Conservation (phyloP, 2,329 filamentous ascomycete genomes). For the Penicillium psychrosexuale region DNA sequence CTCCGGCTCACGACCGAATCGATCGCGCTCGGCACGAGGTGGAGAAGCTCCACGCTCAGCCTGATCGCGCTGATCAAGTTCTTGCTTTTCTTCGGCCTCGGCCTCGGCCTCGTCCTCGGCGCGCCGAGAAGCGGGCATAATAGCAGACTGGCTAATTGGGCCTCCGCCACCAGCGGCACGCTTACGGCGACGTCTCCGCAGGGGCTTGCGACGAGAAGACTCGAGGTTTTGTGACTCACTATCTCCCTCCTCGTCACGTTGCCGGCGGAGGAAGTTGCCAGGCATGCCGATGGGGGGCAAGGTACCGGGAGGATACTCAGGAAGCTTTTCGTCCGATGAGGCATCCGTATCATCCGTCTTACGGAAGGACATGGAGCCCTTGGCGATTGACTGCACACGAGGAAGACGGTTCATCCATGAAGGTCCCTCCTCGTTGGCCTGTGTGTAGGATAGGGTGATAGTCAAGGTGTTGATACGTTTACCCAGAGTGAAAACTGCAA, state of each 20-base stretch:
- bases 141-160: slow-evolving; percentile 85
- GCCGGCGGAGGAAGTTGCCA: slow-evolving; percentile 74
- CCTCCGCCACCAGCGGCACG: slow-evolving; percentile 79
- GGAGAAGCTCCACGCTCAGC: slow-evolving; percentile 41
- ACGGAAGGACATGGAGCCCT: slow-evolving; percentile 68
- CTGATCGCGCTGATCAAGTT: slow-evolving; percentile 27
- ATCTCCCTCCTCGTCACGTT: slow-evolving; percentile 66
- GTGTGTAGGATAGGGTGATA: slow-evolving; percentile 93
- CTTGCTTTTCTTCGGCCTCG: slow-evolving; percentile 21
- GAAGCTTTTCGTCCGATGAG: slow-evolving; percentile 56
- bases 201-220: slow-evolving; percentile 48
- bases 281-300: slow-evolving; percentile 69
- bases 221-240: slow-evolving; percentile 55
- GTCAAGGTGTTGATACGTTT: slow-evolving; percentile 97
- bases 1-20: slow-evolving; percentile 35
- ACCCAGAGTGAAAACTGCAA: slow-evolving; percentile 94
- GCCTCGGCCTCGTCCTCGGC: slow-evolving; percentile 32
- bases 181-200: slow-evolving; percentile 60
- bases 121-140: slow-evolving; percentile 59
- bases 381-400: slow-evolving; percentile 75
- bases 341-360: slow-evolving; percentile 68
- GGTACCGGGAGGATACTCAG: slow-evolving; percentile 64
- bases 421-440: slow-evolving; percentile 80
- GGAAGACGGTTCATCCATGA: slow-evolving; percentile 95
- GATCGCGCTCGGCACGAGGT: slow-evolving; percentile 32